Evolutionary conservation across 2,329 filamentous ascomycete genomes (phyloP).

Genomic region (Trichoderma citrinoviride): DNA sequence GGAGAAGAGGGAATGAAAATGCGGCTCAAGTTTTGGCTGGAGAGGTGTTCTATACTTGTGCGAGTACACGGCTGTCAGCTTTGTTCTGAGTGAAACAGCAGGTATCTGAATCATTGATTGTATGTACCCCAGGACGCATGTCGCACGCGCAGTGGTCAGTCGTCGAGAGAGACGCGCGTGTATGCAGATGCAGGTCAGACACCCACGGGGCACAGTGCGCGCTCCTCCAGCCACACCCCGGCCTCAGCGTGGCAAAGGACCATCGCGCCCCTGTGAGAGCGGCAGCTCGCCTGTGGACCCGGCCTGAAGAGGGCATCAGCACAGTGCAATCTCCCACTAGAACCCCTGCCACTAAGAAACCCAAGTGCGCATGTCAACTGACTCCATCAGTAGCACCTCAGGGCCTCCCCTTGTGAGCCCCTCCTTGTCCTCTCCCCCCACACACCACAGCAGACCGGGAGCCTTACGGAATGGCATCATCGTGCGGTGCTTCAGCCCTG

Average conservation of each 20-base stretch:
- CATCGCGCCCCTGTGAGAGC: neutral
- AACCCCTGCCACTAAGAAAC: too few species aligned
- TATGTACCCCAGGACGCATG: too few species aligned
- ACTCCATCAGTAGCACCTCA: neutral
- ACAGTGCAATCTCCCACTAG: slow-evolving; percentile 6
- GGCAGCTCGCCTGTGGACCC: neutral
- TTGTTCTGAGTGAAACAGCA: too few species aligned
- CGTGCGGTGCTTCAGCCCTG: neutral
- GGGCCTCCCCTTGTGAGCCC: slow-evolving; percentile 14
- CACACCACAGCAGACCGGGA: neutral
- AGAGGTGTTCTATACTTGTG: too few species aligned
- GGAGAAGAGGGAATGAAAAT: neutral
- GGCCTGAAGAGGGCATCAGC: slow-evolving; percentile 8
- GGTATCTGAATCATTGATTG: too few species aligned
- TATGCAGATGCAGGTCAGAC: slow-evolving; percentile 24
- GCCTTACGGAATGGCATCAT: neutral
- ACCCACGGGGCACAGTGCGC: slow-evolving; percentile 13
- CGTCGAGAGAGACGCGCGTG: slow-evolving; percentile 19
- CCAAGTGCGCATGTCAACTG: slow-evolving; percentile 17
- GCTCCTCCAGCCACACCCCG: too few species aligned
- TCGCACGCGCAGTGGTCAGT: slow-evolving; percentile 19
- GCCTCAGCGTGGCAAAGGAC: neutral
- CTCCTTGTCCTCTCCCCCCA: neutral
- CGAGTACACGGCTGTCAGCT: too few species aligned
- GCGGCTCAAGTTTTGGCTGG: slow-evolving; percentile 2